Percentiles rank a stretch among this genome's conserved stretches.
Conservation (phyloP, 805 yeast species). For the Dipodascopsis uninucleata region DNA sequence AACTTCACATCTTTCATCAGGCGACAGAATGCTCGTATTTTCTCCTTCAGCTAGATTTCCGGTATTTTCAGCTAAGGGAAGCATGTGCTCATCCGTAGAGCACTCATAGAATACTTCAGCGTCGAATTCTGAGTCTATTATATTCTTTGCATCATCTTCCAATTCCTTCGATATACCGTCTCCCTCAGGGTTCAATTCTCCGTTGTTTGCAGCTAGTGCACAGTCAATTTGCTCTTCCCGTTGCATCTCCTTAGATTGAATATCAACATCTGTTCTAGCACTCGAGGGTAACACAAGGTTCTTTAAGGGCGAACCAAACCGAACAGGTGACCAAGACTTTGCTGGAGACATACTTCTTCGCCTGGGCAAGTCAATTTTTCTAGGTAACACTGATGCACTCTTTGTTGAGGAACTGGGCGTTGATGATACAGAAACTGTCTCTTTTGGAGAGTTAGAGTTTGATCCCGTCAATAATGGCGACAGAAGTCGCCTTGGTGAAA, state of each 20-base stretch:
- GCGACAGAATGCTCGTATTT: not conserved
- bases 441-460: not conserved
- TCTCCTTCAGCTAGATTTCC: not conserved
- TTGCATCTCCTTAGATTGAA: not conserved
- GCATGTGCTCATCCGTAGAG: not conserved
- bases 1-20: not conserved
- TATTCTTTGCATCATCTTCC: no score
- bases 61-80: not conserved
- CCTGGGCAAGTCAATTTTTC: no score
- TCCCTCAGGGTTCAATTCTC: not conserved
- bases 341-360: no score
- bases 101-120: not conserved
- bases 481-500: conserved; percentile 3
- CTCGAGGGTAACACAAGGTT: not conserved
- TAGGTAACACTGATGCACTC: no score
- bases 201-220: not conserved
- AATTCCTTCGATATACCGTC: not conserved
- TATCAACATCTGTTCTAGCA: not conserved
- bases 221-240: not conserved
- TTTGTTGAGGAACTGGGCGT: not conserved
- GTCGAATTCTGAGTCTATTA: not conserved
- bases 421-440: not conserved
- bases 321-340: no score
- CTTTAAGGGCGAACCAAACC: conserved; percentile 2
- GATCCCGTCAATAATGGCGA: not conserved